A percentile compares a stretch with the other conserved stretches of the same genome.
Evolutionary conservation across 2,329 filamentous ascomycete genomes (phyloP).

Genomic region (Fulvia fulva): DNA sequence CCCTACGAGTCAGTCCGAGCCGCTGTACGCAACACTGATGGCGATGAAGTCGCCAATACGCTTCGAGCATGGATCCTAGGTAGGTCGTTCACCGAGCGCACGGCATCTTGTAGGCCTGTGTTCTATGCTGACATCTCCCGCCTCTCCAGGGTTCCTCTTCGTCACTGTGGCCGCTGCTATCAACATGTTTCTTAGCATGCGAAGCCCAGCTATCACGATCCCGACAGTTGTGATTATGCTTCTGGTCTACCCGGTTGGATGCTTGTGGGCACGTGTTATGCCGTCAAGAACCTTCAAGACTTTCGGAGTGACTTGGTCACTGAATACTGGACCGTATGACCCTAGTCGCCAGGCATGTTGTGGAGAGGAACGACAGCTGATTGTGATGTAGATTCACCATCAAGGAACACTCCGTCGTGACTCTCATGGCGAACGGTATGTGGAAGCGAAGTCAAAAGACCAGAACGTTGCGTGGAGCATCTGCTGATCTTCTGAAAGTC

Average conservation of each 20-base stretch:
- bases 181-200: conserved; percentile 81
- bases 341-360: neutral
- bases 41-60: conserved; percentile 38
- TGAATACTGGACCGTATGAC: conserved; percentile 47
- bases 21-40: conserved; percentile 45
- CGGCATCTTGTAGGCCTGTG: too few species aligned
- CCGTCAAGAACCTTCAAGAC: conserved; percentile 45
- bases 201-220: conserved; percentile 85
- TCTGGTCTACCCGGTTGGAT: conserved; percentile 76
- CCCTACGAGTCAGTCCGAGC: conserved; percentile 35
- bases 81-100: neutral
- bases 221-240: conserved; percentile 82
- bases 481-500: neutral
- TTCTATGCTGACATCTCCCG: too few species aligned
- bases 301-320: conserved; percentile 14
- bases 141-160: conserved; percentile 37
- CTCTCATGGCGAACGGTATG: conserved; percentile 19
- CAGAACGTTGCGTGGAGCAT: neutral
- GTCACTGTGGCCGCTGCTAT: conserved; percentile 40
- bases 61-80: conserved; percentile 42
- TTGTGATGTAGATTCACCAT: conserved; percentile 43
- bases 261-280: conserved; percentile 70
- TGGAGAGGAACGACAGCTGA: neutral
- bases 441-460: neutral
- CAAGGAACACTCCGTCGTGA: conserved; percentile 54